Percentiles rank a stretch among this genome's conserved stretches.
Evolutionary conservation across 805 yeast species (phyloP).

Genomic region (Barnettozyma salicaria): DNA sequence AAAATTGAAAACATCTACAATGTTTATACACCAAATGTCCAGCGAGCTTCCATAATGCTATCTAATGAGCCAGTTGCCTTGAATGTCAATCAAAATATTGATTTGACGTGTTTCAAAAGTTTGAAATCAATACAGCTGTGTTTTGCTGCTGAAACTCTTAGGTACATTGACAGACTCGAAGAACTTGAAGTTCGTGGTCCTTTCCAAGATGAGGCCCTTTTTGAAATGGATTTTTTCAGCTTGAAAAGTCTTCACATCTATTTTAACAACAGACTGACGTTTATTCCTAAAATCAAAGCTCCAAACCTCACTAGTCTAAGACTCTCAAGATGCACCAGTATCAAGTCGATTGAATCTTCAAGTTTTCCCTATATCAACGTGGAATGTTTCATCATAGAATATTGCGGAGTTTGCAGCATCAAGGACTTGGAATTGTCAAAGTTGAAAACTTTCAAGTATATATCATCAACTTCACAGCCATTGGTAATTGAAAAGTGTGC

Average conservation of each 20-base stretch:
- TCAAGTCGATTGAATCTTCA: slow-evolving; percentile 4
- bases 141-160: slow-evolving; percentile 14
- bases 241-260: slow-evolving; percentile 12
- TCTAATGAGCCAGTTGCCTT: slow-evolving; percentile 14
- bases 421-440: slow-evolving; percentile 1
- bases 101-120: slow-evolving; percentile 10
- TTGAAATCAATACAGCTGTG: slow-evolving; percentile 12
- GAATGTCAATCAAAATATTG: slow-evolving; percentile 5
- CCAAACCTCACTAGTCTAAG: slow-evolving; percentile 7
- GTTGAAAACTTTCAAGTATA: slow-evolving; percentile 4
- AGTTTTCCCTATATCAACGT: slow-evolving; percentile 10
- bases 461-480: slow-evolving; percentile 16
- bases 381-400: slow-evolving; percentile 9
- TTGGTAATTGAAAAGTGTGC: slow-evolving; percentile 10
- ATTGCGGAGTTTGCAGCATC: slow-evolving; percentile 11
- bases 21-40: slow-evolving; percentile 7
- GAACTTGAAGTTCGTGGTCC: slow-evolving; percentile 18
- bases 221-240: neutral
- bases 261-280: slow-evolving; percentile 10
- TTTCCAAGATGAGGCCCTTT: slow-evolving; percentile 8
- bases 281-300: slow-evolving; percentile 11
- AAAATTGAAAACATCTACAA: slow-evolving; percentile 7
- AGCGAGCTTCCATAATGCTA: slow-evolving; percentile 15
- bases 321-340: slow-evolving; percentile 13
- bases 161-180: slow-evolving; percentile 5